These are phyloP conservation scores for Lichina pygmaea DNA, from an alignment of 495 filamentous ascomycete species.

Conservation along the genomic window DNA sequence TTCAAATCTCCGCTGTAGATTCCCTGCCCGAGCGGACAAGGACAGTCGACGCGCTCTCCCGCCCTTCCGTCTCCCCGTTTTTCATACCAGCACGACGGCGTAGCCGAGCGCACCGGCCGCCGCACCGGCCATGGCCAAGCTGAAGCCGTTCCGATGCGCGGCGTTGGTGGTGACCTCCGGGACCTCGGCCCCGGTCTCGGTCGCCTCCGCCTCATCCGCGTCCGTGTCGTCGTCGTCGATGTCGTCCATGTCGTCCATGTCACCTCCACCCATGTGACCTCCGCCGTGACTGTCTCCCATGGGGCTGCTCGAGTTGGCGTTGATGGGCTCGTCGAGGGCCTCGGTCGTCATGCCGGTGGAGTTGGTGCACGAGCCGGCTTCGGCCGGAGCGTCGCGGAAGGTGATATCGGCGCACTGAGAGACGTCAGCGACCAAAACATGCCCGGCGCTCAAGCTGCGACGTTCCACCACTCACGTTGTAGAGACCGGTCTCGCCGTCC, in stretches of 20 bases:
- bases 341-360: conserved; percentile 19
- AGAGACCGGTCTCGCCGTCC: conserved; percentile 25
- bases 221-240: neutral
- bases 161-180: no score
- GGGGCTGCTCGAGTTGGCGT: conserved; percentile 1
- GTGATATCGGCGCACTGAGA: conserved; percentile 34
- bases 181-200: neutral
- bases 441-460: no score
- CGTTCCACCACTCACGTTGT: conserved; percentile 15
- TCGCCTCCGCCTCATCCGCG: neutral
- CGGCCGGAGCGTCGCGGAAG: conserved; percentile 15
- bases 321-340: conserved; percentile 9
- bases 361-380: conserved; percentile 21
- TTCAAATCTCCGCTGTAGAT: no score
- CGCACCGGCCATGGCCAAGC: no score
- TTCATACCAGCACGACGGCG: no score
- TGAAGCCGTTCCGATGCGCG: no score
- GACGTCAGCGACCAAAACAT: no score
- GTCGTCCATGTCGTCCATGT: neutral
- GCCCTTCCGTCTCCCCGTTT: no score
- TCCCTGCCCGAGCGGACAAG: no score
- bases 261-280: neutral
- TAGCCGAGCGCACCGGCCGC: no score
- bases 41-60: no score
- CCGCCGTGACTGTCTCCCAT: no score